Evolutionary conservation across 192 early-diverging fungal genomes (phyloP).

Genomic region (Rhizophagus sp.): DNA sequence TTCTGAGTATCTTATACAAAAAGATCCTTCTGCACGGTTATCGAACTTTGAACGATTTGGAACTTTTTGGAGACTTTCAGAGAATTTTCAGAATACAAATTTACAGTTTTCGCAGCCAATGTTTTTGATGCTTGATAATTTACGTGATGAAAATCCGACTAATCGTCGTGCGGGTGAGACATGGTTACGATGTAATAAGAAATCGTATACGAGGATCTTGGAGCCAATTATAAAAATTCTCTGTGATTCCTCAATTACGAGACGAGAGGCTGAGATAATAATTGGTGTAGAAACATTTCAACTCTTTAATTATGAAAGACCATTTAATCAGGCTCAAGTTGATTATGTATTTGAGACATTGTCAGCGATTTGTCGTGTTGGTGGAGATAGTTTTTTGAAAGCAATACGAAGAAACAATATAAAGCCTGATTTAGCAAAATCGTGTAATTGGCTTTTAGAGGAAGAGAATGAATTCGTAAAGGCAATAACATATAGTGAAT

Average conservation of each 20-base stretch:
- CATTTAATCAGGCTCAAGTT: conserved; percentile 69
- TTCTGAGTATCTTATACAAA: conserved; percentile 47
- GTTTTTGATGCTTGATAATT: conserved; percentile 76
- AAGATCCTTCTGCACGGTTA: conserved; percentile 37
- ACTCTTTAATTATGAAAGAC: conserved; percentile 53
- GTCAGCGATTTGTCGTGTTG: conserved; percentile 51
- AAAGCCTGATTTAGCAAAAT: conserved; percentile 2
- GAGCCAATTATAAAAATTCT: conserved; percentile 58
- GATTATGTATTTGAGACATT: conserved; percentile 66
- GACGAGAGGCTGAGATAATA: conserved; percentile 29
- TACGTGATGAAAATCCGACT: conserved; percentile 53
- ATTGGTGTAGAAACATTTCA: conserved; percentile 43
- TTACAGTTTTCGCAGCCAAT: conserved; percentile 71
- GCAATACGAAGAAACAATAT: conserved; percentile 43
- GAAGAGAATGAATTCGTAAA: not conserved
- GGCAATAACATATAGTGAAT: conserved; percentile 2
- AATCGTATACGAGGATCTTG: conserved; percentile 58
- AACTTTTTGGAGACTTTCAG: conserved; percentile 69
- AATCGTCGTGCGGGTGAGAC: conserved; percentile 64
- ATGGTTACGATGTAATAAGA: conserved; percentile 70
- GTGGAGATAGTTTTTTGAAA: conserved; percentile 53
- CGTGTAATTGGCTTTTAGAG: conserved; percentile 5
- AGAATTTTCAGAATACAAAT: conserved; percentile 40
- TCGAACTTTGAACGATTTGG: conserved; percentile 64
- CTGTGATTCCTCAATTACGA: conserved; percentile 45